Conservation (phyloP, 140 eudicot genomes). For the Flaveria floridana region DNA sequence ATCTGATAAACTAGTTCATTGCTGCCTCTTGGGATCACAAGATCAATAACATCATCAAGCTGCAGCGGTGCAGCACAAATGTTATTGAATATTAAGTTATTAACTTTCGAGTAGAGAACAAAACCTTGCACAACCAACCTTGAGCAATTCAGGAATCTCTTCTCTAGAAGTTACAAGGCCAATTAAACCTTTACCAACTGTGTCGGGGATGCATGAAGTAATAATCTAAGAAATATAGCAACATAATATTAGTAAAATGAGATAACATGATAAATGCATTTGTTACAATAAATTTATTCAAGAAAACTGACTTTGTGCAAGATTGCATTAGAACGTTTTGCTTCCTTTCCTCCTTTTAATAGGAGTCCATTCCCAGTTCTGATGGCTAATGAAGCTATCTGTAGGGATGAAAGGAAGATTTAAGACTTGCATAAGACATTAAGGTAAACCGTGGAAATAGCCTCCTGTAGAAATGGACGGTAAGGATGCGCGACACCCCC, state of each 20-base stretch:
- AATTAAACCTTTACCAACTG: conserved; percentile 75
- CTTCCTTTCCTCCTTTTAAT: conserved; percentile 97
- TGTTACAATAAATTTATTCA: conserved; percentile 8
- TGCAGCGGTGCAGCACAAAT: conserved; percentile 31
- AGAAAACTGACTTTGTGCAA: conserved; percentile 70
- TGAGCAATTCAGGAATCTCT: conserved; percentile 91
- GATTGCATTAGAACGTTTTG: conserved; percentile 79
- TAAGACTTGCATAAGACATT: conserved; percentile 15
- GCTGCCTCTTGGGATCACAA: conserved; percentile 99
- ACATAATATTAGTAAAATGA: conserved; percentile 22
- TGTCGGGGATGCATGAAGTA: conserved; percentile 83
- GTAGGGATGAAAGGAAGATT: conserved; percentile 25
- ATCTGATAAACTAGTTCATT: conserved; percentile 91
- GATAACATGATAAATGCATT: background rate
- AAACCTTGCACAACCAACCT: conserved; percentile 45
- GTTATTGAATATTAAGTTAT: conserved; percentile 12
- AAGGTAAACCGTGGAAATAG: background rate
- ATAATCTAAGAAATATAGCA: conserved; percentile 54
- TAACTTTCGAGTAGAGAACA: background rate
- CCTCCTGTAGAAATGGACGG: no score
- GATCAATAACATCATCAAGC: conserved; percentile 99
- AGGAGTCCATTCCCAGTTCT: conserved; percentile 94
- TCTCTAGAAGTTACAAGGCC: conserved; percentile 97
- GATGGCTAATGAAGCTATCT: conserved; percentile 96
- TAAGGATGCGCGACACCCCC: no score